Evolutionary conservation across 202 grass and related monocot species (phyloP).

Genomic region (Schoenoplectus tabernaemontani): DNA sequence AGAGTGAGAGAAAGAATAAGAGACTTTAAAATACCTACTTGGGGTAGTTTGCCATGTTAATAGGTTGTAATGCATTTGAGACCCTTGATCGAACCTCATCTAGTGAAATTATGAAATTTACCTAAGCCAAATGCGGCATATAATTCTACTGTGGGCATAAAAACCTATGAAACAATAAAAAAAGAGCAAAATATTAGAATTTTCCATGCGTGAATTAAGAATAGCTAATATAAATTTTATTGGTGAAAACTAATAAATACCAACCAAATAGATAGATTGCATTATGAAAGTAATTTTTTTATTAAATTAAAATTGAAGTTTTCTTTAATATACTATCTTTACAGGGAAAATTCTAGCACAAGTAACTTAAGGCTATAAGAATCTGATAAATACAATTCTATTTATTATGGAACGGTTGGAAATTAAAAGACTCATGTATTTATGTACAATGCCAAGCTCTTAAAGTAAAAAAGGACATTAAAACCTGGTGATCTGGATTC

Average conservation of each 20-base stretch:
- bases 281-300: not conserved
- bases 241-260: not conserved
- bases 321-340: not conserved
- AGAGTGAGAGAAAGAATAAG: too few species aligned
- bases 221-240: not conserved
- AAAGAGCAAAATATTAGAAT: not conserved
- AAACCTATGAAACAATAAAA: slow-evolving; percentile 32
- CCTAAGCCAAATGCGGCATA: slow-evolving; percentile 96
- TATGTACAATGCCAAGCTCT: not conserved
- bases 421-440: not conserved
- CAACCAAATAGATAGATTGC: not conserved
- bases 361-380: not conserved
- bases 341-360: not conserved
- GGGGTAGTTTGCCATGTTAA: slow-evolving; percentile 74
- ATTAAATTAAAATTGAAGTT: not conserved
- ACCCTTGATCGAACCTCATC: slow-evolving; percentile 73
- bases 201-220: not conserved
- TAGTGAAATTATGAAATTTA: slow-evolving; percentile 65
- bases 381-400: not conserved
- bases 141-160: slow-evolving; percentile 86
- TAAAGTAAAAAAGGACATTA: slow-evolving; percentile 19
- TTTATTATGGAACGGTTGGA: not conserved
- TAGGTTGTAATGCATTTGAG: slow-evolving; percentile 57
- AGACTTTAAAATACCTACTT: slow-evolving; percentile 42
- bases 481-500: slow-evolving; percentile 95